Percentiles rank a stretch among this genome's conserved stretches.
Conservation (phyloP, 805 yeast species). For the Zygoascus bituminiphila region DNA sequence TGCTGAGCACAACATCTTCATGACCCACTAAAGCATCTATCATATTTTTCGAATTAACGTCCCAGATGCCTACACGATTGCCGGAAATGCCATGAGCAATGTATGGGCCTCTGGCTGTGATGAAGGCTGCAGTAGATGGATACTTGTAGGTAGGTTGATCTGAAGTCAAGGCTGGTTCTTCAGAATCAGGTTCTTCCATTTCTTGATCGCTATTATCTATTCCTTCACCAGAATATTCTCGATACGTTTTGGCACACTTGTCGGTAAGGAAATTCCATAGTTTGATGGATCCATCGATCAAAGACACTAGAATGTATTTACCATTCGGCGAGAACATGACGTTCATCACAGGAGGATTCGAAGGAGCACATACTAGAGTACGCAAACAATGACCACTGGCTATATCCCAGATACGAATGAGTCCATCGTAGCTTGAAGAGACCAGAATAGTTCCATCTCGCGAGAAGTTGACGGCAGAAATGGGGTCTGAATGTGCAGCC, state of each 20-base stretch:
- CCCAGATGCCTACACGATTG: constrained; percentile 54
- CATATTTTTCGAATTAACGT: constrained; percentile 51
- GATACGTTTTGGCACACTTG: constrained; percentile 66
- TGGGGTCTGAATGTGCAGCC: constrained; percentile 90
- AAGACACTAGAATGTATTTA: constrained; percentile 63
- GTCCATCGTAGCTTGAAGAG: constrained; percentile 86
- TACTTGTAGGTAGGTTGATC: constrained; percentile 35
- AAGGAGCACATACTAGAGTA: constrained; percentile 67
- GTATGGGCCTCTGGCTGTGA: constrained; percentile 27
- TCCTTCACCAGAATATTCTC: constrained; percentile 14
- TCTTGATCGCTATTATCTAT: too few species aligned
- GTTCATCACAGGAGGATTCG: constrained; percentile 66
- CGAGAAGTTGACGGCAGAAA: constrained; percentile 63
- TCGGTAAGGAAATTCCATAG: constrained; percentile 85
- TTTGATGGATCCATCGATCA: constrained; percentile 70
- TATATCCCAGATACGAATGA: constrained; percentile 79
- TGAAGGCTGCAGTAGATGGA: constrained; percentile 45
- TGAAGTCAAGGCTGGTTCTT: not conserved
- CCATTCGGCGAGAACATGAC: constrained; percentile 77
- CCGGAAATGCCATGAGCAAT: constrained; percentile 53
- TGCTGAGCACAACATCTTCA: constrained; percentile 19
- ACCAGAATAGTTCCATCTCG: constrained; percentile 75
- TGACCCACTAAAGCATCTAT: constrained; percentile 26
- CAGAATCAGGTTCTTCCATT: constrained; percentile 8
- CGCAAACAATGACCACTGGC: constrained; percentile 86